These are phyloP conservation scores for Pyrenochaeta sp. DNA, from an alignment of 2,329 filamentous ascomycete species.

Conservation along the genomic window DNA sequence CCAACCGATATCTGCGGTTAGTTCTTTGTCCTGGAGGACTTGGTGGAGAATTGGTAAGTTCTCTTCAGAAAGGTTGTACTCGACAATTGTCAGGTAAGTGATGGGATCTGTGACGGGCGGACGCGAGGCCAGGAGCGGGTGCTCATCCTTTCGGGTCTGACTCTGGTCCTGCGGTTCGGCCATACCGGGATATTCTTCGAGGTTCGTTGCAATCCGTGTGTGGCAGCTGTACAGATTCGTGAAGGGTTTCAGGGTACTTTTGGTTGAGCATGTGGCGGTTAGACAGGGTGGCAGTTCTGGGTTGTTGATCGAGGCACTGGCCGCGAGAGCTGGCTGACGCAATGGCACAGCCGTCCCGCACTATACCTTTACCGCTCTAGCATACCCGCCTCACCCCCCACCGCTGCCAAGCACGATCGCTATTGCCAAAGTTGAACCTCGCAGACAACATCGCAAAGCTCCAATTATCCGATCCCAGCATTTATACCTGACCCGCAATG, in stretches of 20 bases:
- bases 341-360: slow-evolving; percentile 13
- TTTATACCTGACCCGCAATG: slow-evolving; percentile 63
- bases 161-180: slow-evolving; percentile 38
- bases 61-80: slow-evolving; percentile 73
- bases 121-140: slow-evolving; percentile 65
- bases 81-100: slow-evolving; percentile 80
- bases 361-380: slow-evolving; percentile 2
- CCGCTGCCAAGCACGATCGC: slow-evolving; percentile 25
- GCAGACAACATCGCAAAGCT: slow-evolving; percentile 15
- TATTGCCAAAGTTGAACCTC: slow-evolving; percentile 25
- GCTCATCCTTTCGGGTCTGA: slow-evolving; percentile 35
- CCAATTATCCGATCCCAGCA: slow-evolving; percentile 10
- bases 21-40: slow-evolving; percentile 71
- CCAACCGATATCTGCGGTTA: slow-evolving; percentile 84
- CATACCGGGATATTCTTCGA: slow-evolving; percentile 29
- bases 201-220: neutral
- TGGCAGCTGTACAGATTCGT: neutral
- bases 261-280: neutral
- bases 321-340: slow-evolving; percentile 19
- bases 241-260: slow-evolving; percentile 4
- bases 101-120: slow-evolving; percentile 73
- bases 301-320: slow-evolving; percentile 5
- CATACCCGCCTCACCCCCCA: slow-evolving; percentile 11
- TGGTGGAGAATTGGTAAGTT: slow-evolving; percentile 73
- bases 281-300: neutral